phyloP scores from a whole-genome alignment of 164 flowering plant species.

The Magnolia sinica region DNA sequence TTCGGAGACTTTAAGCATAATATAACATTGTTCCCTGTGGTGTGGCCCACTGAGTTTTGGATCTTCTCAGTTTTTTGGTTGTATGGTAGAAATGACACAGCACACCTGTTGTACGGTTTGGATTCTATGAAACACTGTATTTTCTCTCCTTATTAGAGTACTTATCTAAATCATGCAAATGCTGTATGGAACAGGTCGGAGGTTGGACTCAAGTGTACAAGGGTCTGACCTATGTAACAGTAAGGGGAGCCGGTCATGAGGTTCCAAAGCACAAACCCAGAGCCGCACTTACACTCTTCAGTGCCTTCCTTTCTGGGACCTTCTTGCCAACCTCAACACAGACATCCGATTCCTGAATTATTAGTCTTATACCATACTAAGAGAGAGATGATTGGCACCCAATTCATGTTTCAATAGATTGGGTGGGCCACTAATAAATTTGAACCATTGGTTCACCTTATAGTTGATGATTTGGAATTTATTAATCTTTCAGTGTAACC shows the following conservation, averaged over 20 bases:
- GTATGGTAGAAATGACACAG: not conserved
- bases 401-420: no score
- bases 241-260: conserved; percentile 93
- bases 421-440: no score
- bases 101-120: not conserved
- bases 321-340: conserved; percentile 39
- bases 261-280: conserved; percentile 73
- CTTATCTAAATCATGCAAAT: not conserved
- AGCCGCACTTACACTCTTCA: conserved; percentile 54
- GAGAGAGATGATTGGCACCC: no score
- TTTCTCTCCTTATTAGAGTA: not conserved
- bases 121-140: not conserved
- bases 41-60: no score
- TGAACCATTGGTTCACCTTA: no score
- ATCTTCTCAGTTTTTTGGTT: no score
- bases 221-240: conserved; percentile 69
- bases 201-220: conserved; percentile 80
- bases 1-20: no score
- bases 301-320: conserved; percentile 57
- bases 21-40: no score
- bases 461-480: no score
- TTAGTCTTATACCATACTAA: conserved; percentile 14
- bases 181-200: conserved; percentile 57
- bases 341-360: conserved; percentile 1
- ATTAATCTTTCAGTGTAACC: no score